Evolutionary conservation across 208 protist species (phyloP).

Genomic region (Leishmania guyanensis): DNA sequence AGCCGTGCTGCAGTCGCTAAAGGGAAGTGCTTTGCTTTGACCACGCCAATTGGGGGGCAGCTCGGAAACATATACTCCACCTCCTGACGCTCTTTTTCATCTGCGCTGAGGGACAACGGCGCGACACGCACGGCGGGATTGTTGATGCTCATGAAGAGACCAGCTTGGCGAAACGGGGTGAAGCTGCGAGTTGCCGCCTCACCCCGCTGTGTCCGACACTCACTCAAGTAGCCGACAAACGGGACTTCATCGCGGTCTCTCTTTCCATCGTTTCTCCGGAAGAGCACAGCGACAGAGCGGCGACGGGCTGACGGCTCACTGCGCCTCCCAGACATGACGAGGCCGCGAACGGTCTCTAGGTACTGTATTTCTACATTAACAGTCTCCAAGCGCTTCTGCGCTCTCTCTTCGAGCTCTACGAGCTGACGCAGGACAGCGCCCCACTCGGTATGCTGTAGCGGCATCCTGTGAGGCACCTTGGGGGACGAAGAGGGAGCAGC

Average conservation of each 20-base stretch:
- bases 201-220: neutral
- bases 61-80: conserved; percentile 12
- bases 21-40: neutral
- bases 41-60: neutral
- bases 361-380: conserved; percentile 2
- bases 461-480: neutral
- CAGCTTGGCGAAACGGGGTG: conserved; percentile 21
- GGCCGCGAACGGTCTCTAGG: conserved; percentile 19
- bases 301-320: neutral
- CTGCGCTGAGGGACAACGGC: conserved; percentile 1
- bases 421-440: neutral
- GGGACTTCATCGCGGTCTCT: neutral
- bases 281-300: neutral
- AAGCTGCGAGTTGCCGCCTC: neutral
- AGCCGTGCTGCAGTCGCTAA: neutral
- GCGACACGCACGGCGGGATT: conserved; percentile 16
- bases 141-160: conserved; percentile 10
- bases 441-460: neutral
- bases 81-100: conserved; percentile 12
- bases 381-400: conserved; percentile 6
- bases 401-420: neutral
- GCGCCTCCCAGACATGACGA: neutral
- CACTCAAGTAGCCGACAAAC: neutral
- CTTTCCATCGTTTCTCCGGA: neutral
- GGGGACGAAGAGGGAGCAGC: neutral